Conservation (phyloP, 1,284 basidiomycete species). For the Sanghuangporus baumii region DNA sequence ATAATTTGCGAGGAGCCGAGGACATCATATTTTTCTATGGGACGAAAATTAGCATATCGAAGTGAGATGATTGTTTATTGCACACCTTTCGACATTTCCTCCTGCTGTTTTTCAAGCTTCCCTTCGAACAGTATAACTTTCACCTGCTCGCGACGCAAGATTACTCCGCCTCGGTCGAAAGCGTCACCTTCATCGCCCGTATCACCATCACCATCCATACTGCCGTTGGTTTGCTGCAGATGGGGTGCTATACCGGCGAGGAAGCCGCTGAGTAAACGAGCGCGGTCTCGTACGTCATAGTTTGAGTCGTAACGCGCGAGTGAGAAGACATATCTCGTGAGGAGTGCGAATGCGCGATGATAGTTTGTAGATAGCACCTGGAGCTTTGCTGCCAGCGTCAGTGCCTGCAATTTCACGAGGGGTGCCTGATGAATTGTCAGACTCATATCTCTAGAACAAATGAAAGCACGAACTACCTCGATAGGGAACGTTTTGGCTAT, state of each 20-base stretch:
- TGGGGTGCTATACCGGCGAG: conserved; percentile 50
- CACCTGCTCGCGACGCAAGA: conserved; percentile 78
- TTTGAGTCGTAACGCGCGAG: conserved; percentile 85
- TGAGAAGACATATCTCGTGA: conserved; percentile 71
- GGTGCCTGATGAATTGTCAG: conserved; percentile 38
- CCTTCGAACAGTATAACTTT: conserved; percentile 73
- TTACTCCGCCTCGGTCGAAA: conserved; percentile 59
- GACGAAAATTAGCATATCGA: conserved; percentile 15
- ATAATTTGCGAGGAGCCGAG: conserved; percentile 56
- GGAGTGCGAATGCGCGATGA: conserved; percentile 38
- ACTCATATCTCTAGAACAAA: conserved; percentile 1
- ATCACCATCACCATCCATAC: conserved; percentile 29
- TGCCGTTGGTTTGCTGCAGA: conserved; percentile 25
- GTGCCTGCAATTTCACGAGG: conserved; percentile 73
- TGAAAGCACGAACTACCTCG: conserved; percentile 45
- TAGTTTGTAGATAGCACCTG: conserved; percentile 62
- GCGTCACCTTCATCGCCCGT: conserved; percentile 23
- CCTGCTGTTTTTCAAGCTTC: conserved; percentile 44
- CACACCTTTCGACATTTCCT: conserved; percentile 27
- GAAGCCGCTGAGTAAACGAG: conserved; percentile 72
- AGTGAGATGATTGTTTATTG: conserved; percentile 22
- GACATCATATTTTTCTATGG: conserved; percentile 21
- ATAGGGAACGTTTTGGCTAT: conserved; percentile 64
- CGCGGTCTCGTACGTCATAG: conserved; percentile 87
- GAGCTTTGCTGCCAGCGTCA: conserved; percentile 82